Percentiles rank a stretch among this genome's conserved stretches.
phyloP scores from a whole-genome alignment of 345 rosid genomes.

The Turnera subulata region DNA sequence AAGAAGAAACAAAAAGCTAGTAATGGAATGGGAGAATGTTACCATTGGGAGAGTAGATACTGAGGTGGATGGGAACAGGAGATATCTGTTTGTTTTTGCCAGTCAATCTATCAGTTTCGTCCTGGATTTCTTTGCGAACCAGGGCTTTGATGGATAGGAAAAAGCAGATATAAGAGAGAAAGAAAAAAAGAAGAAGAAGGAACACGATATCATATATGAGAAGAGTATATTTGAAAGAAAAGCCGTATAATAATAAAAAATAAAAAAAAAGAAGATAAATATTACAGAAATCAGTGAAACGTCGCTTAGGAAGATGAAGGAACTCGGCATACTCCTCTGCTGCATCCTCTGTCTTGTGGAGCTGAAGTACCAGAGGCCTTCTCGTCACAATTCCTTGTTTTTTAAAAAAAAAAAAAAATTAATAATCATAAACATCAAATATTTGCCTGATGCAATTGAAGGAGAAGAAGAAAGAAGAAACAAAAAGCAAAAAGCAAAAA shows the following conservation, averaged over 20 bases:
- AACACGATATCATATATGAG: too few species aligned
- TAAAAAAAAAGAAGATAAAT: not conserved
- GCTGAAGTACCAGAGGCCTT: conserved; percentile 42
- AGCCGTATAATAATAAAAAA: too few species aligned
- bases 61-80: conserved; percentile 90
- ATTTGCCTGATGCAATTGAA: not conserved
- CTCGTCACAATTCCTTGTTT: conserved; percentile 65
- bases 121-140: conserved; percentile 87
- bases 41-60: conserved; percentile 92
- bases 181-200: not conserved
- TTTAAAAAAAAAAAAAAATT: not conserved
- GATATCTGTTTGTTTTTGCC: conserved; percentile 88
- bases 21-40: not conserved
- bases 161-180: conserved; percentile 9
- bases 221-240: too few species aligned
- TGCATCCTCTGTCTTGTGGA: conserved; percentile 37
- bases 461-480: not conserved
- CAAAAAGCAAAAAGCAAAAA: conserved; percentile 6
- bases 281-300: conserved; percentile 34
- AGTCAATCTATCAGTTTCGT: conserved; percentile 88
- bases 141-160: too few species aligned
- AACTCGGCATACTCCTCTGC: conserved; percentile 38
- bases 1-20: not conserved
- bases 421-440: not conserved
- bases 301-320: conserved; percentile 34